phyloP scores from a whole-genome alignment of 495 filamentous ascomycete genomes.

The Paragyromitra xinjiangensis region DNA sequence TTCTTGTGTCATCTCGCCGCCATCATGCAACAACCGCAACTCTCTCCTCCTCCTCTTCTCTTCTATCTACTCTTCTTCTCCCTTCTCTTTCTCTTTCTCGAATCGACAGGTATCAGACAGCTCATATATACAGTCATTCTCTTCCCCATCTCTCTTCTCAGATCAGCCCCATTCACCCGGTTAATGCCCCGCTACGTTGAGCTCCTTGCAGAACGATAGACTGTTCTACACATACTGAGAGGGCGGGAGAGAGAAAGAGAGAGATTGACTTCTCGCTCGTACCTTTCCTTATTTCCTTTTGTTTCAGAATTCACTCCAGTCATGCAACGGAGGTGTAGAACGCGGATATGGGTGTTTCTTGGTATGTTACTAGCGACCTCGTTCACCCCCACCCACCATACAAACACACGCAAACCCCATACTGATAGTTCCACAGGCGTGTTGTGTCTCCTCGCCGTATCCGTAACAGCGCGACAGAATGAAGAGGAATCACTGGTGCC shows the following conservation, averaged over 20 bases:
- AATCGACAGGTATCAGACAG: neutral
- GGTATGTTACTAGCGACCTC: slow-evolving; percentile 32
- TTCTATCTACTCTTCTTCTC: neutral
- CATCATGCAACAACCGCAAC: slow-evolving; percentile 31
- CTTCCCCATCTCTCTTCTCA: neutral
- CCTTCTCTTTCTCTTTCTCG: no score
- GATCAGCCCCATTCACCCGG: neutral
- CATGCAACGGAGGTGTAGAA: slow-evolving; percentile 43
- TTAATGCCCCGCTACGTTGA: slow-evolving; percentile 35
- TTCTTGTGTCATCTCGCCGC: slow-evolving; percentile 20
- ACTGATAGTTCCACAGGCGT: slow-evolving; percentile 29
- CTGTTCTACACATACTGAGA: slow-evolving; percentile 7
- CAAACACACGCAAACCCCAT: neutral
- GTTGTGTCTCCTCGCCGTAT: slow-evolving; percentile 39
- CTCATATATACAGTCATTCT: slow-evolving; percentile 3
- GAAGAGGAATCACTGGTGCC: slow-evolving; percentile 16
- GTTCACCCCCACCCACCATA: neutral
- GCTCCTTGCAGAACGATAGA: slow-evolving; percentile 25
- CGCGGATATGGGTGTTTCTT: slow-evolving; percentile 44
- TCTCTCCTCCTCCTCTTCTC: neutral
- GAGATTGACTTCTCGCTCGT: slow-evolving; percentile 25
- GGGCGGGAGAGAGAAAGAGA: neutral
- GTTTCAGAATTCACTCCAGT: slow-evolving; percentile 10
- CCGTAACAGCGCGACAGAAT: slow-evolving; percentile 19
- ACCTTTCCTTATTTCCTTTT: slow-evolving; percentile 17